Base-by-base conservation (phyloP, 2,329 filamentous ascomycete genomes). In the Chrysoporthe deuterocubensis region DNA sequence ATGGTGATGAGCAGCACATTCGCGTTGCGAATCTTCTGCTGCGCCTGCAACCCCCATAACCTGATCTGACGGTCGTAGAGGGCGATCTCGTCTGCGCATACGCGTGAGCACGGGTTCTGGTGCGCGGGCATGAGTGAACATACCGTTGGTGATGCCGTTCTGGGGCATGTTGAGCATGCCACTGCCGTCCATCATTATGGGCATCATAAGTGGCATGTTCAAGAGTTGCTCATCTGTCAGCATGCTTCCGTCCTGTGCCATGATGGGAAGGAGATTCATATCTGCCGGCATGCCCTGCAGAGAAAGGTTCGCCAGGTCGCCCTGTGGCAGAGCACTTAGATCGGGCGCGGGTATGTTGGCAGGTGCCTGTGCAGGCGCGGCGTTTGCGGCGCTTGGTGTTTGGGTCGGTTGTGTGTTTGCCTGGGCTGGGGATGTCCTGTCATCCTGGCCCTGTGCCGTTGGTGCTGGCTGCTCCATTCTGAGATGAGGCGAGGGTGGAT, bases 11-110 rank as follows among this genome's bases (percentile, higher is more conserved):
- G 88, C 58, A 98, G 89, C 73, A 99, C 91, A 75, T 94, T 94
- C 68, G 96, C 93, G 68, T 87, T 92, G 73, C 95, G 93, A 67
- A 99, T 94, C 76, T 92, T 93, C 77, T 97, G 92, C 79, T 99
- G 96, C 7, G 96, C 96, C 75, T 96, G 90, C 76, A 98, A 92
- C 56, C 96, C 96, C 96, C 96, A 99, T 42, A 99, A 89, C 65
- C 96, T 91, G 75, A 99, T 97, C 78, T 99, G 96, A 62, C 96
- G 90, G 81, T 99, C 96, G 78, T 99, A 99, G 6, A 98, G 89
- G 16, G 95, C 96, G 75, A 98, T 97, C 77, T 99, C 96, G 79
- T 98, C 96, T 93, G 69, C 32, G 21, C 67, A 46, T 46, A 26
- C n/a, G 32, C 62, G 59, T 65, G 57, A 50, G 9, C 42, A 13